Evolutionary conservation across 495 filamentous ascomycete species (phyloP), one percentile per base, ranked within the genome.

Genomic region (Oidiodendron maius): DNA sequence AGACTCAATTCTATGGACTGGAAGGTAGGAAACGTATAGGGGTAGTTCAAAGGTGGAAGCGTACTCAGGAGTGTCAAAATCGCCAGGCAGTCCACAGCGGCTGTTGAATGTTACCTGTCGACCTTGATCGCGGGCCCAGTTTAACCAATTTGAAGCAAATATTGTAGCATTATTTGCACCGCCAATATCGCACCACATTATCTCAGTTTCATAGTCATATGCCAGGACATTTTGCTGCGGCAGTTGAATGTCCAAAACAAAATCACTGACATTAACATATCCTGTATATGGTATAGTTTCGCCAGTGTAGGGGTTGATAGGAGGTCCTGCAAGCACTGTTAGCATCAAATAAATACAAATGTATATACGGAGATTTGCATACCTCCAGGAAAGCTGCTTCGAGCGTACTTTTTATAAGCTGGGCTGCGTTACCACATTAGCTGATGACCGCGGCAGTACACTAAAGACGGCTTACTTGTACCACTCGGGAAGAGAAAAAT

Each of bases 151-250:
- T 0, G 69, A 56, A 2, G 76, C 76, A 48, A 77, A 77, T 3
- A 59, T 55, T 1, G 69, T 65, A 0, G 72, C 77, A 3, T 53
- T 30, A 56, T 78, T 78, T 3, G 74, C 64, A 1, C 65, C 73
- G 6, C 76, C 75, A 16, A 35, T 34, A 22, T 78, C 74, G 53
- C 75, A 78, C 75, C 76, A 80, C 69, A 80, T 73, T 32, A 80
- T 76, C 34, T 80, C 77, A 0, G 70, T 74, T 4, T 61, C 64
- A 57, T 70, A 69, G 13, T 62, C 52, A 35, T 67, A 69, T 1
- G 75, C 72, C 1, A 79, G 60, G 0, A 64, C 68, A 4, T 70
- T 52, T 74, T 79, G 78, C 44, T 77, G 65, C 3, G 75, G 76
- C 0, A 73, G 38, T 46, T 77, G 74, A 21, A 76, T 50, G 45